phyloP scores from a whole-genome alignment of 441 rosid species.

The Pelargonium cotyledonis region DNA sequence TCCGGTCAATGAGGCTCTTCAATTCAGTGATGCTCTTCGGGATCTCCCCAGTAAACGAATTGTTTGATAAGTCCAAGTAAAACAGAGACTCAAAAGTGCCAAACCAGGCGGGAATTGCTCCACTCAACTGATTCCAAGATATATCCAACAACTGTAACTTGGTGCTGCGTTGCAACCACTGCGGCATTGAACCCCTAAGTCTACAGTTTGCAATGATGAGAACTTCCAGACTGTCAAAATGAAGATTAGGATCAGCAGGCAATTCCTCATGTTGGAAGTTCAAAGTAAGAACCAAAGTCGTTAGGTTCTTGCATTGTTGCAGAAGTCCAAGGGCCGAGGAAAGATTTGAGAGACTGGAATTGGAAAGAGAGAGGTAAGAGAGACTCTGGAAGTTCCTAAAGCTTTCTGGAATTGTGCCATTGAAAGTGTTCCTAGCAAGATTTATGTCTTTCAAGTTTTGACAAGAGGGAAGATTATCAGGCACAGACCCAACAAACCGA shows the following conservation, averaged over 20 bases:
- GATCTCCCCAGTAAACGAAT: constrained; percentile 55
- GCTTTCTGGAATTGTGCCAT: constrained; percentile 52
- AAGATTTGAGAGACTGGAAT: constrained; percentile 45
- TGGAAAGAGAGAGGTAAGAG: constrained; percentile 54
- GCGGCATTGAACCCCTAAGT: constrained; percentile 57
- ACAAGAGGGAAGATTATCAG: constrained; percentile 54
- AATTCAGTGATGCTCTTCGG: constrained; percentile 51
- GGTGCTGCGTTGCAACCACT: constrained; percentile 42
- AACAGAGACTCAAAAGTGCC: constrained; percentile 45
- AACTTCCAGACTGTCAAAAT: constrained; percentile 53
- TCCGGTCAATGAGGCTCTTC: constrained; percentile 38
- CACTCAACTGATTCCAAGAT: constrained; percentile 60
- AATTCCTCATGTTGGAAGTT: constrained; percentile 51
- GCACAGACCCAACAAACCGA: constrained; percentile 43
- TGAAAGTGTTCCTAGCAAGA: constrained; percentile 58
- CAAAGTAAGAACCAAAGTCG: constrained; percentile 51
- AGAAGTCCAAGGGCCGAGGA: constrained; percentile 48
- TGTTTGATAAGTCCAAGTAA: constrained; percentile 82
- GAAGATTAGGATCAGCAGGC: constrained; percentile 40
- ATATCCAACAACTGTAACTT: constrained; percentile 65
- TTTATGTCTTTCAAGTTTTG: constrained; percentile 45
- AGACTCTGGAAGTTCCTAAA: constrained; percentile 51
- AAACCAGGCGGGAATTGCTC: constrained; percentile 57
- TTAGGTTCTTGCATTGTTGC: constrained; percentile 53
- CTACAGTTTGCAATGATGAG: constrained; percentile 53